Percentiles rank a stretch among this genome's conserved stretches.
These are phyloP conservation scores for Starmerella apis DNA, from an alignment of 805 yeast genomes.

Conservation along the genomic window DNA sequence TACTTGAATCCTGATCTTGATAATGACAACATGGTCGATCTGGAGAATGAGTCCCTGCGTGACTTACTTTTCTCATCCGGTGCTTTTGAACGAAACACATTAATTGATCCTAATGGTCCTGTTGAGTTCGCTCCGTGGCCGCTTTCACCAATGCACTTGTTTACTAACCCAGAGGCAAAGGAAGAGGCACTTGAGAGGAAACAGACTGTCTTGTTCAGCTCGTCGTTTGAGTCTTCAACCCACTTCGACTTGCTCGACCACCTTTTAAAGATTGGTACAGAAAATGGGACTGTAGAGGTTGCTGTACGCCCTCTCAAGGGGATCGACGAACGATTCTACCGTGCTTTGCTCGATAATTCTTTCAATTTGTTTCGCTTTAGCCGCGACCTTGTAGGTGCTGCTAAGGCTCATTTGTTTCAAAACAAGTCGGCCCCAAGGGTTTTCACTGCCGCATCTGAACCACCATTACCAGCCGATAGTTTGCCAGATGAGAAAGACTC, in stretches of 20 bases:
- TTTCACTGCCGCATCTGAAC: constrained; percentile 3
- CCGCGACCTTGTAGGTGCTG: constrained; percentile 14
- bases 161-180: constrained; percentile 1
- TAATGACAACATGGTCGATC: neutral
- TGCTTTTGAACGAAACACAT: constrained; percentile 4
- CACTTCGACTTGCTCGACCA: constrained; percentile 10
- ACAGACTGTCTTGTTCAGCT: constrained; percentile 14
- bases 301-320: constrained; percentile 17
- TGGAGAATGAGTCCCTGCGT: constrained; percentile 13
- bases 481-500: constrained; percentile 11
- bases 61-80: constrained; percentile 19
- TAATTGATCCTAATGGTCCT: constrained; percentile 16
- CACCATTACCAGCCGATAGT: neutral
- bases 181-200: neutral
- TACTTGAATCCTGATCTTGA: neutral
- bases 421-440: constrained; percentile 15
- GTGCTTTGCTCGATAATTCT: constrained; percentile 8
- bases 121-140: constrained; percentile 14
- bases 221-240: constrained; percentile 10
- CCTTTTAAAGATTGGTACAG: constrained; percentile 4
- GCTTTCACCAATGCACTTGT: constrained; percentile 9
- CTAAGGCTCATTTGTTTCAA: constrained; percentile 15
- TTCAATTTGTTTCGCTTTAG: constrained; percentile 17
- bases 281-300: constrained; percentile 13
- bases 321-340: constrained; percentile 13